Evolutionary conservation across 441 rosid genomes (phyloP).

Genomic region (Geranium incanum): DNA sequence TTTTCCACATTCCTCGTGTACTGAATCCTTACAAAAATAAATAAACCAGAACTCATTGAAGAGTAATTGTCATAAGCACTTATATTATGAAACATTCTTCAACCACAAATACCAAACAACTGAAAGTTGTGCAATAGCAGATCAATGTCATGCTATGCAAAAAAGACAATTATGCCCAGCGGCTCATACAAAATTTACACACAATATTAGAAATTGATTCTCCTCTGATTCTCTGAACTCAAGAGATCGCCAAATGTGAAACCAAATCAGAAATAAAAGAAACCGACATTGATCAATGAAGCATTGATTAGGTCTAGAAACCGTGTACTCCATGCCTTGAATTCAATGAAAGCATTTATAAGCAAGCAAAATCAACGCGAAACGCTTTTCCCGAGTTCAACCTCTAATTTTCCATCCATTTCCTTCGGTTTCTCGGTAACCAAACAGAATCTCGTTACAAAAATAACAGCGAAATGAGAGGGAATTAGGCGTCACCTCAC

Average conservation of each 20-base stretch:
- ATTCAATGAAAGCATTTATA: not conserved
- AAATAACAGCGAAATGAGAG: not conserved
- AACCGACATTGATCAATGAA: not conserved
- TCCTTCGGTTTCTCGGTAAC: constrained; percentile 1
- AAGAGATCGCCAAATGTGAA: not conserved
- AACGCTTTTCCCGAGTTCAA: too few species aligned
- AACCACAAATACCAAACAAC: not conserved
- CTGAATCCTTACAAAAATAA: not conserved
- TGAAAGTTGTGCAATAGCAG: not conserved
- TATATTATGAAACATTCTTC: not conserved
- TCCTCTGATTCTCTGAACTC: not conserved
- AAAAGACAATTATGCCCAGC: not conserved
- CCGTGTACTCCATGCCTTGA: not conserved
- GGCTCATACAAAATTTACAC: not conserved
- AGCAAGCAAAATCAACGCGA: not conserved
- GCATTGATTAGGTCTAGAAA: not conserved
- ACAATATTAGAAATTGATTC: not conserved
- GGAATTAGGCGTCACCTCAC: not conserved
- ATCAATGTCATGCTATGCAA: not conserved
- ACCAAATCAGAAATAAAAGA: not conserved
- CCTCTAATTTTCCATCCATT: not conserved
- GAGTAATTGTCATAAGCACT: too few species aligned
- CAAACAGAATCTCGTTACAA: not conserved
- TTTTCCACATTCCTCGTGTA: not conserved
- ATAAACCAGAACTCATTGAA: not conserved